A percentile compares a stretch with the other conserved stretches of the same genome.
Conservation (phyloP, 352 stramenopile species). For the Phytophthora quininea region DNA sequence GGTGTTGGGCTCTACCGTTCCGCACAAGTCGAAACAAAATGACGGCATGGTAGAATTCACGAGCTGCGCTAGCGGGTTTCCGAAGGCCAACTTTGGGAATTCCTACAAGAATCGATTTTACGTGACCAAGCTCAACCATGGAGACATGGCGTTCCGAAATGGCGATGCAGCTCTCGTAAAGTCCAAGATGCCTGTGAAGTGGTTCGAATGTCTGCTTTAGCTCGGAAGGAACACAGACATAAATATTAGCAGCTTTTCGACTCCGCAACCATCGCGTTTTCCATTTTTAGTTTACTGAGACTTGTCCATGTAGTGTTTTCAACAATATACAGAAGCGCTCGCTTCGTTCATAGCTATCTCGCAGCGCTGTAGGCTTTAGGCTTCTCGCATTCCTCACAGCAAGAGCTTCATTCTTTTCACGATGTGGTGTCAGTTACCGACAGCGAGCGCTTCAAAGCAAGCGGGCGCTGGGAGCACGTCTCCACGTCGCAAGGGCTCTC, state of each 20-base stretch:
- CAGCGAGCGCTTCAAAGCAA: slow-evolving; percentile 31
- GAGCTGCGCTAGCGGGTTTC: slow-evolving; percentile 37
- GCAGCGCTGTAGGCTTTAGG: slow-evolving; percentile 8
- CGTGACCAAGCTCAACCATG: slow-evolving; percentile 33
- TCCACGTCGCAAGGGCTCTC: slow-evolving; percentile 25
- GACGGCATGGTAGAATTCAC: slow-evolving; percentile 37
- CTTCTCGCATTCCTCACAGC: slow-evolving; percentile 27
- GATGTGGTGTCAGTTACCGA: slow-evolving; percentile 21
- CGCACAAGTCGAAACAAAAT: slow-evolving; percentile 40
- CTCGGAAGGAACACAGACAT: not conserved
- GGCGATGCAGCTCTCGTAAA: slow-evolving; percentile 40
- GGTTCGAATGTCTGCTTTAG: slow-evolving; percentile 49
- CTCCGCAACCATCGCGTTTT: slow-evolving; percentile 7
- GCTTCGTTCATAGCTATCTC: slow-evolving; percentile 25
- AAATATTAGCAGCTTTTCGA: not conserved
- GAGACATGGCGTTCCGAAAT: slow-evolving; percentile 44
- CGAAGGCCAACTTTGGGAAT: slow-evolving; percentile 34
- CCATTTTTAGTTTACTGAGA: slow-evolving; percentile 36
- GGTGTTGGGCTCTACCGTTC: slow-evolving; percentile 24
- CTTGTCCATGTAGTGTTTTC: slow-evolving; percentile 25
- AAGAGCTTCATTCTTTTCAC: slow-evolving; percentile 31
- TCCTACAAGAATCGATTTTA: slow-evolving; percentile 38
- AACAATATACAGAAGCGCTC: slow-evolving; percentile 37
- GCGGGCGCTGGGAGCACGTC: slow-evolving; percentile 10
- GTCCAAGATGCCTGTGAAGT: slow-evolving; percentile 47